Base-by-base conservation (phyloP, 805 yeast species). In the Blastobotrys peoriensis region DNA sequence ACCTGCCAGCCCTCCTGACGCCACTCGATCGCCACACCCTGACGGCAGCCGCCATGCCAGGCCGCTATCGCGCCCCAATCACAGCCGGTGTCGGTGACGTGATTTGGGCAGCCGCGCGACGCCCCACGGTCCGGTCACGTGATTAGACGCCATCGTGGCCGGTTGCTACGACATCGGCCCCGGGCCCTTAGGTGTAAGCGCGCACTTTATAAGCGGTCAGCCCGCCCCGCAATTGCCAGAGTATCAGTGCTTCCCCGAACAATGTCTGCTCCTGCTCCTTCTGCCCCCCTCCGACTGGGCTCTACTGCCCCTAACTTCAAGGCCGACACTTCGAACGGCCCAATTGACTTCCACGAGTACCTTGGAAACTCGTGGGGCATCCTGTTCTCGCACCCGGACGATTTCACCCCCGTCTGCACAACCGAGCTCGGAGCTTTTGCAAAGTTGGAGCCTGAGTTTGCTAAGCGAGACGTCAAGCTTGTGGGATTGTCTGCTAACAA, bases 351-450 rank as follows among this genome's bases (percentile, higher is more conserved):
- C 81, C 91, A 88, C 72, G 82, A 88, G 54, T 88, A 72, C 74
- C 72, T 87, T 56, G 94, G 91, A 38, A 78, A 84, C 68, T 74
- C 80, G 25, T 88, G 97, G 97, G 82, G 81, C 45, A 81, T 88
- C 41, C 73, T 88, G 55, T 88, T 88, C 71, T 86, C 96, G 10
- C 97, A 88, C 67, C 97, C 97, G 53, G 96, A 87, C 53, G 97
- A 89, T 66, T 89, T 86, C 76, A 88, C 97, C 17, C 97, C 97
- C 39, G 96, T 88, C 47, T 88, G 97, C 71, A 89, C 96, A 61
- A 88, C 96, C 47, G 97, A 88, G 74, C 76, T 88, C 63, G 96
- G 96, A 57, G 96, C 96, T 9, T 89, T 88, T 62, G 93, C 96
- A 56, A 77, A 82, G 62, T 80, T 89, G 68, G 87, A 87, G 71